Evolutionary conservation across 495 filamentous ascomycete species (phyloP).

Genomic region (Aspergillus homomorphus): DNA sequence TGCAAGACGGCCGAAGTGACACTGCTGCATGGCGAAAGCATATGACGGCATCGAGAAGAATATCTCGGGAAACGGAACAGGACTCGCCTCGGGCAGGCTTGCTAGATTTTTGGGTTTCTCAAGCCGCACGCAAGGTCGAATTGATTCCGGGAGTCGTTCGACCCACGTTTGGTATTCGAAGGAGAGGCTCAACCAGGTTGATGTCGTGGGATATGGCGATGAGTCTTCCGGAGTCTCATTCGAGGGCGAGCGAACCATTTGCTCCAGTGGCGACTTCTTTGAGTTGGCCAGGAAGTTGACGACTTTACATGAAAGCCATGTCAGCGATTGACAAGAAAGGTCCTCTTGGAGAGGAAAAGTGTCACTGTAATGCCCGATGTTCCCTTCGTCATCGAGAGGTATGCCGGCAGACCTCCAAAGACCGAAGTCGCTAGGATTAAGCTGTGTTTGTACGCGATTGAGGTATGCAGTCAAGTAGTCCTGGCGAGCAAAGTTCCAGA

Average conservation of each 20-base stretch:
- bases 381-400: constrained; percentile 28
- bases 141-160: constrained; percentile 41
- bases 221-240: constrained; percentile 2
- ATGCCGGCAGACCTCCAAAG: constrained; percentile 41
- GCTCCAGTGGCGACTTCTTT: constrained; percentile 35
- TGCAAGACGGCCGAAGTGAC: constrained; percentile 41
- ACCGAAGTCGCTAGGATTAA: constrained; percentile 29
- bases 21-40: constrained; percentile 41
- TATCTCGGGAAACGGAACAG: constrained; percentile 39
- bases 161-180: constrained; percentile 43
- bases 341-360: constrained; percentile 27
- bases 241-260: constrained; percentile 29
- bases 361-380: not conserved
- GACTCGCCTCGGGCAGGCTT: constrained; percentile 16
- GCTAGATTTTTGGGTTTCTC: constrained; percentile 35
- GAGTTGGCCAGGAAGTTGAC: constrained; percentile 39
- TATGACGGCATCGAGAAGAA: constrained; percentile 34
- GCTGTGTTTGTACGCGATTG: constrained; percentile 31
- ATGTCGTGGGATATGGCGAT: constrained; percentile 23
- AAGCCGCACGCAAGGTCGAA: constrained; percentile 38
- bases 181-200: constrained; percentile 37
- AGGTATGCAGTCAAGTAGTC: constrained; percentile 42
- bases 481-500: constrained; percentile 42
- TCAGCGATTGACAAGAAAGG: constrained; percentile 34
- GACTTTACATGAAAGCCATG: constrained; percentile 37